These are phyloP conservation scores for Solanum lycopersicoides DNA, from an alignment of 257 asterid species.

Conservation along the genomic window DNA sequence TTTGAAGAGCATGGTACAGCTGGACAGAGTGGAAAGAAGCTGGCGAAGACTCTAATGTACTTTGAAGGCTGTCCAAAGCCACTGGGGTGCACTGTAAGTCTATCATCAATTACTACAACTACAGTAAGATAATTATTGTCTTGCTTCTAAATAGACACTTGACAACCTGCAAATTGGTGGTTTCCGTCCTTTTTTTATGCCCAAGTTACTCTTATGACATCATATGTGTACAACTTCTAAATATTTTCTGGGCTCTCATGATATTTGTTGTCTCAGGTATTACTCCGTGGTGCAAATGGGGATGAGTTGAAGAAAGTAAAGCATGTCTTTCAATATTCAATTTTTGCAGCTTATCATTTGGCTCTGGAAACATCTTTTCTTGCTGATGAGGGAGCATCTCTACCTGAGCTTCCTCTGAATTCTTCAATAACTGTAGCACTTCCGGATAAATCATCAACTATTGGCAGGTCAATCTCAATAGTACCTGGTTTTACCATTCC, in stretches of 20 bases:
- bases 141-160: not conserved
- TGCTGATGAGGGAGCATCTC: constrained; percentile 96
- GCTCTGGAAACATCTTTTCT: constrained; percentile 96
- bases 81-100: constrained; percentile 85
- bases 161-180: not conserved
- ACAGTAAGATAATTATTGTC: not conserved
- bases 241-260: not conserved
- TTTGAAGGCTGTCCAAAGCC: constrained; percentile 98
- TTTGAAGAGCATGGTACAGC: constrained; percentile 71
- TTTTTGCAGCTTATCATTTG: constrained; percentile 95
- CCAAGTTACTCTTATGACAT: not conserved
- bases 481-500: constrained; percentile 51
- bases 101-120: constrained; percentile 1
- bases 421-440: constrained; percentile 75
- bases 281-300: constrained; percentile 81
- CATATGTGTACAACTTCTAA: not conserved
- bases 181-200: not conserved
- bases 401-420: constrained; percentile 64
- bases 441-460: constrained; percentile 57
- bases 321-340: constrained; percentile 84
- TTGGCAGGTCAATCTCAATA: constrained; percentile 69
- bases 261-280: constrained; percentile 44
- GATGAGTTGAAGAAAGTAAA: constrained; percentile 93
- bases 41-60: constrained; percentile 84
- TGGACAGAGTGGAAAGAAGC: constrained; percentile 67